Evolutionary conservation across 164 flowering plant species (phyloP), one percentile per base, ranked within the genome.

Genomic region (Nymphaea thermarum): DNA sequence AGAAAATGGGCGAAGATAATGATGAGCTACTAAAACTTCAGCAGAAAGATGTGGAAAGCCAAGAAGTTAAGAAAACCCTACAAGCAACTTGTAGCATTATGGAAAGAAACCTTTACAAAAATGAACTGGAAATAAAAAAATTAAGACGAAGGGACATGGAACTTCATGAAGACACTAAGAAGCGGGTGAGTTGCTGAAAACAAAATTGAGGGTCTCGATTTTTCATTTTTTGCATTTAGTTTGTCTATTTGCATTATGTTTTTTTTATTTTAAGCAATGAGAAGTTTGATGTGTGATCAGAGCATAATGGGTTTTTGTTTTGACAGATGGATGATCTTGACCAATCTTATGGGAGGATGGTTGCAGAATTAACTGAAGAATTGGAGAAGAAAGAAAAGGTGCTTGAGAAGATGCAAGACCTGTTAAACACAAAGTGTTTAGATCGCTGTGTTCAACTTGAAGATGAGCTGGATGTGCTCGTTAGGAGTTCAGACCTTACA

Each of bases 331-430:
- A 62, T 62, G 3, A 62, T 62, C 64, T 62, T 0, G 64, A 62
- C 17, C 3, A 4, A 17, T 17, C 42, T 62, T 12, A 62, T 62
- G 64, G 42, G 42, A 41, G n/a, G 64, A 14, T 17, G n/a, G n/a
- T 62, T 6, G n/a, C 7, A 17, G 42, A 62, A 62, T 62, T 62
- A 41, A 62, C 64, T 62, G 64, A 62, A 62, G 64, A 62, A 17
- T 17, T 62, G 7, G 64, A 62, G 64, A 62, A 62, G 42, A 62
- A 41, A 17, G 18, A 17, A 62, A 62, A 11, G 42, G 41, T 2
- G 42, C 64, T 62, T 17, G 64, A 62, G 64, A 62, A 62, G 18
- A 4, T 62, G 64, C 64, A 62, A 17, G 64, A 62, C n/a, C 8
- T 41, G 42, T 62, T 4, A 41, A 62, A 62, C 8, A 62, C 12